Evolutionary conservation across 345 rosid species (phyloP).

Genomic region (Lagerstroemia speciosa): DNA sequence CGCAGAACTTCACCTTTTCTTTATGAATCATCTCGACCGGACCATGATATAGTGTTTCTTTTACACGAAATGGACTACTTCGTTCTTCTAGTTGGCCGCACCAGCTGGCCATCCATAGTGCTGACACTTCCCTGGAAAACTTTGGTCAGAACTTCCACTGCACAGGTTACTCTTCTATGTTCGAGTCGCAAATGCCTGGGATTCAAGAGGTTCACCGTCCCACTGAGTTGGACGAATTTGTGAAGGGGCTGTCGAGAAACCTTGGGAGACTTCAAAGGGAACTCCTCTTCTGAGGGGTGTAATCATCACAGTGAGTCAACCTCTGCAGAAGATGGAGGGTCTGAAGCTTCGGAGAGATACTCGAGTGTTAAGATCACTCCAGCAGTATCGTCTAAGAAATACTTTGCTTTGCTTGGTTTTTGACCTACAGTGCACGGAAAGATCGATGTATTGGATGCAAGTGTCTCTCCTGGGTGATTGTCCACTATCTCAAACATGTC

Average conservation of each 20-base stretch:
- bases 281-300: neutral
- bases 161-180: neutral
- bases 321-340: slow-evolving; percentile 17
- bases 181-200: neutral
- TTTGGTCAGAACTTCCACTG: neutral
- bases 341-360: slow-evolving; percentile 56
- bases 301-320: slow-evolving; percentile 24
- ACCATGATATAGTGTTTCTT: neutral
- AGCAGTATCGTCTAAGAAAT: slow-evolving; percentile 60
- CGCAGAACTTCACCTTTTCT: neutral
- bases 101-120: neutral
- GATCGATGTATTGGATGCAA: slow-evolving; percentile 35
- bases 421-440: slow-evolving; percentile 93
- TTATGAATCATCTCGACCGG: neutral
- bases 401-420: slow-evolving; percentile 96
- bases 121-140: neutral
- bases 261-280: neutral
- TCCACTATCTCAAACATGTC: slow-evolving; percentile 64
- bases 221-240: neutral
- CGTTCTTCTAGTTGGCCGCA: neutral
- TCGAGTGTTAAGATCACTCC: slow-evolving; percentile 54
- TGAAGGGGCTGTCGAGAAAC: neutral
- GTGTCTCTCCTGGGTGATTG: slow-evolving; percentile 25
- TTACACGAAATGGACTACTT: neutral
- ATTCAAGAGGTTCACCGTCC: neutral